Base-by-base conservation (phyloP, 2,329 filamentous ascomycete genomes). In the Fusarium liriodendri region DNA sequence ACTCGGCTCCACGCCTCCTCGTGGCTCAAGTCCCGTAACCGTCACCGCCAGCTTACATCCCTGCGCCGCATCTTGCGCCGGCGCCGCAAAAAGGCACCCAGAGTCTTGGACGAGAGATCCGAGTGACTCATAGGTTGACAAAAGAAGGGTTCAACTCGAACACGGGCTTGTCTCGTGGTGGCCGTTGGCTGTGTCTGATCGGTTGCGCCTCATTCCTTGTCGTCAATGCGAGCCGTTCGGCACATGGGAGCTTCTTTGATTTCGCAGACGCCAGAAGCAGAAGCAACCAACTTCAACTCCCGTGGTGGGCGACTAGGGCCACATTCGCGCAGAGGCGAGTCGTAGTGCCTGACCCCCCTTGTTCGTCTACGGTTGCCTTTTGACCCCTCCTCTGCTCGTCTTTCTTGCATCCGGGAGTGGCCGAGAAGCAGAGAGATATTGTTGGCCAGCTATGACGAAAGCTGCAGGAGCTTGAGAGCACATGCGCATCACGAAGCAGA, bases 51-150 rank as follows among this genome's bases (percentile, higher is more conserved):
- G 69, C 73, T 66, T 72, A 62, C 62, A 66, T 47, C 73, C 45
- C 67, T 67, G 57, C 67, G 69, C 54, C 64, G 68, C 70, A 71
- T 66, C 42, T 62, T 66, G 68, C 63, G 69, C 70, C 67, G 66
- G 66, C 67, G 67, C 71, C 67, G 69, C 67, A 64, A 68, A 68
- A 77, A 76, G 45, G 60, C 37, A 63, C 67, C 67, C 42, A 59
- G 72, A 72, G 57, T 68, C 60, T 62, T 64, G 57, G 50, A 69
- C 61, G 62, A 59, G 55, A 68, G 62, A 45, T 64, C 52, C 70
- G 35, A 67, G 71, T 78, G 76, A 78, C 68, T 77, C 76, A 78
- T 76, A 69, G 60, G 74, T 60, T 69, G 72, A 58, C 66, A 65
- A 65, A 66, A 62, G 50, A 62, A 68, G 67, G 57, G 59, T 67